Evolutionary conservation across 148 eudicot genomes (phyloP).

Genomic region (Gaultheria prostrata): DNA sequence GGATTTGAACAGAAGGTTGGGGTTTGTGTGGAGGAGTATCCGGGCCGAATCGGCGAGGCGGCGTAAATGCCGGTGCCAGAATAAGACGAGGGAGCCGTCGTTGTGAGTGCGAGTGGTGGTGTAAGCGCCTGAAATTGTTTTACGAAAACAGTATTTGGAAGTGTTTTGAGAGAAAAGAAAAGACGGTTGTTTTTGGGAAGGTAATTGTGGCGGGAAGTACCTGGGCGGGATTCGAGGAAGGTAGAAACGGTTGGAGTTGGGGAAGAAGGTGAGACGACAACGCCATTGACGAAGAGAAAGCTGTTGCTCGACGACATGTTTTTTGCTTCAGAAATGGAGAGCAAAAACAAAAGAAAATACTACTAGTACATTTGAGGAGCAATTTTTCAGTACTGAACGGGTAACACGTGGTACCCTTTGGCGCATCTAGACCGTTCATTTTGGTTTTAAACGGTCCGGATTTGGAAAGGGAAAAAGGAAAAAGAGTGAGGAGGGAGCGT

Average conservation of each 20-base stretch:
- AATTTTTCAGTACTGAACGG: too few relatives aligned
- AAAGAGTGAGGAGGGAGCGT: too few relatives aligned
- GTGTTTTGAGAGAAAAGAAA: too few relatives aligned
- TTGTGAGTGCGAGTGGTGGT: constrained; percentile 85
- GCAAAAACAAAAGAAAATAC: too few relatives aligned
- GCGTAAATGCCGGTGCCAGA: constrained; percentile 71
- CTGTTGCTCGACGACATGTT: constrained; percentile 14
- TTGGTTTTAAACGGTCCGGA: too few relatives aligned
- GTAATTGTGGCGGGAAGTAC: constrained; percentile 23
- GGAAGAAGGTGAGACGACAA: constrained; percentile 32
- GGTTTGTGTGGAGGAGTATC: constrained; percentile 43
- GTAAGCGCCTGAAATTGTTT: constrained; percentile 72
- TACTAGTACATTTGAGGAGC: too few relatives aligned
- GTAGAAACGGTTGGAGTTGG: constrained; percentile 55
- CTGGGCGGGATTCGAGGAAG: constrained; percentile 69
- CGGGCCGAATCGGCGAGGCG: constrained; percentile 68
- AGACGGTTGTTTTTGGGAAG: neutral
- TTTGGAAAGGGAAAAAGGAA: too few relatives aligned
- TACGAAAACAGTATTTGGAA: too few relatives aligned
- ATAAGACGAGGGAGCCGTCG: constrained; percentile 51
- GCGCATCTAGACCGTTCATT: too few relatives aligned
- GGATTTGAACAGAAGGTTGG: constrained; percentile 48
- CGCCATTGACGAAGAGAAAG: constrained; percentile 61
- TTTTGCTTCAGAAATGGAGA: neutral
- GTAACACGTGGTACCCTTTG: too few relatives aligned